Percentiles rank a stretch among this genome's conserved stretches.
Evolutionary conservation across 352 stramenopile genomes (phyloP).

Genomic region (Globisporangium heterothallicum): DNA sequence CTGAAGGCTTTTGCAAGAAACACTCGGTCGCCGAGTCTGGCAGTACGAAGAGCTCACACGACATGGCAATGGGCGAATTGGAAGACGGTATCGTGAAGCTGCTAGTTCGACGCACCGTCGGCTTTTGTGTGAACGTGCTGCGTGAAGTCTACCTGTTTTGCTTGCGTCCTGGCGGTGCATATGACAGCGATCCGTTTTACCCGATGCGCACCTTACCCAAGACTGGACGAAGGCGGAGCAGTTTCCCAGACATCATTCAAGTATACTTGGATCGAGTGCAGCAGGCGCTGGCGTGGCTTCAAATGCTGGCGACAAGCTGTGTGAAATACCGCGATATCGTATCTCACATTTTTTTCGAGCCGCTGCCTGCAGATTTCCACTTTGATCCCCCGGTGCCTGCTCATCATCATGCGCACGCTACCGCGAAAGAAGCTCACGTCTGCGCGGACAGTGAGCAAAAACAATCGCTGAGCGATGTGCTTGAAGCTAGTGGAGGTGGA

Average conservation of each 20-base stretch:
- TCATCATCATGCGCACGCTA: not conserved
- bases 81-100: conserved; percentile 37
- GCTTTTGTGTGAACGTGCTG: conserved; percentile 58
- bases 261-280: conserved; percentile 51
- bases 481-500: not conserved
- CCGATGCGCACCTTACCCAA: conserved; percentile 33
- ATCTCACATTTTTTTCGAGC: conserved; percentile 49
- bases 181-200: conserved; percentile 30
- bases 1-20: conserved; percentile 73
- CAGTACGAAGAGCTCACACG: conserved; percentile 1
- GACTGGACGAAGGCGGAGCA: conserved; percentile 31
- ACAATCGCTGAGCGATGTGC: conserved; percentile 4
- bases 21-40: conserved; percentile 22
- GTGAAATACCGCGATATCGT: conserved; percentile 60
- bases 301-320: conserved; percentile 70
- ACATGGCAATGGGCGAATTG: conserved; percentile 28
- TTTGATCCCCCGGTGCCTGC: conserved; percentile 16
- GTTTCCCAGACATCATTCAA: conserved; percentile 42
- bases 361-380: conserved; percentile 44
- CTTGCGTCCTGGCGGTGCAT: conserved; percentile 22
- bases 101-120: conserved; percentile 36
- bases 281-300: conserved; percentile 57
- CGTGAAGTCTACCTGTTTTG: conserved; percentile 50
- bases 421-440: not conserved
- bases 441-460: conserved; percentile 11